Conservation (phyloP, 2,329 filamentous ascomycete genomes). For the Lasiodiplodia sp. region DNA sequence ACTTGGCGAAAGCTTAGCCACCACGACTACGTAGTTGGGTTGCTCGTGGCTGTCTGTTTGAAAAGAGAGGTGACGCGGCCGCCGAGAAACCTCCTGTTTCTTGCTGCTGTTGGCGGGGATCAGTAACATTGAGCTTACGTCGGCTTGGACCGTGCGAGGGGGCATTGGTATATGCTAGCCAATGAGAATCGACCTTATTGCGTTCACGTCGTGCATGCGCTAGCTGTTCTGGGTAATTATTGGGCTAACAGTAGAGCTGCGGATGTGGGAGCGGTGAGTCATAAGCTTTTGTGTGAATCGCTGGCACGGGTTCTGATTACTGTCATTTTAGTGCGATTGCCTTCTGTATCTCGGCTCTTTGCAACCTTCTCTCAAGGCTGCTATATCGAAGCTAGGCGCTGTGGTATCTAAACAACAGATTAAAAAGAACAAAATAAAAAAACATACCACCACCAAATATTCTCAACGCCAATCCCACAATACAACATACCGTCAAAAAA, state of each 20-base stretch:
- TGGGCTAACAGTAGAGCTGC: not conserved
- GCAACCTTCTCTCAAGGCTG: too few species aligned
- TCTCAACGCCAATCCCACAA: too few species aligned
- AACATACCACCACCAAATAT: too few species aligned
- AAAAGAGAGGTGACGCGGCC: constrained; percentile 1
- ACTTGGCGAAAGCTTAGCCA: constrained; percentile 15
- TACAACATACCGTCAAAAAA: too few species aligned
- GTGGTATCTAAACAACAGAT: too few species aligned
- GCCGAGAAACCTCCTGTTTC: constrained; percentile 8
- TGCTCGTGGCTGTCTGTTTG: not conserved
- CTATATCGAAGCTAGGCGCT: too few species aligned
- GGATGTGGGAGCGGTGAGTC: not conserved
- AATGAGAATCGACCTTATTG: not conserved
- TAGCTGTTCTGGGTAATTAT: not conserved
- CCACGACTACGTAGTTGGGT: not conserved
- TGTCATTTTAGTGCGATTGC: too few species aligned
- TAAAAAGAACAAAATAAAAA: too few species aligned
- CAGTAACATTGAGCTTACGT: constrained; percentile 2
- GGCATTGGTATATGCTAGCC: not conserved
- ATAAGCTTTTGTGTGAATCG: not conserved
- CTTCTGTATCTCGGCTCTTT: too few species aligned
- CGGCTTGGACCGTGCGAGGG: constrained; percentile 13
- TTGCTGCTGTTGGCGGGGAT: not conserved
- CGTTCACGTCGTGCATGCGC: not conserved
- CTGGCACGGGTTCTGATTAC: not conserved